These are phyloP conservation scores for Lasiosphaeria hispida DNA, from an alignment of 495 filamentous ascomycete species.

Conservation along the genomic window DNA sequence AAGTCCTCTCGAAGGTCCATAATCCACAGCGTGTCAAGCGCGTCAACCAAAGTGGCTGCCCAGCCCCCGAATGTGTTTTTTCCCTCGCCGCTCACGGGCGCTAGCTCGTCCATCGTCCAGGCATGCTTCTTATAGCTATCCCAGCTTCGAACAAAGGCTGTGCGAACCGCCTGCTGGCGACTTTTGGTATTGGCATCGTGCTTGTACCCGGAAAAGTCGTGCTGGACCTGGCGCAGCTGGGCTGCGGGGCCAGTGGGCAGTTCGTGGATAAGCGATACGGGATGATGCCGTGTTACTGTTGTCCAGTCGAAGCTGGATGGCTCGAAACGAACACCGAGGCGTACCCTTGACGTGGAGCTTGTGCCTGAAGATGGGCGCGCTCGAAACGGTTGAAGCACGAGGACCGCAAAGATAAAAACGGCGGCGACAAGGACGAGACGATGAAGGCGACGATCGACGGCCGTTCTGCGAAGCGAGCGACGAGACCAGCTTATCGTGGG, in stretches of 20 bases:
- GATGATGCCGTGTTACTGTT: slow-evolving; percentile 57
- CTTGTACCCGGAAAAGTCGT: slow-evolving; percentile 54
- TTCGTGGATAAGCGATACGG: slow-evolving; percentile 56
- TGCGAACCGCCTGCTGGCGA: slow-evolving; percentile 57
- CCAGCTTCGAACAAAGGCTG: slow-evolving; percentile 71
- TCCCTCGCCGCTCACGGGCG: slow-evolving; percentile 38
- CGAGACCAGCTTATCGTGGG: neutral
- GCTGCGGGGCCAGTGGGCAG: slow-evolving; percentile 61
- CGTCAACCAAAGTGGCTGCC: slow-evolving; percentile 83
- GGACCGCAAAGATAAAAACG: slow-evolving; percentile 14
- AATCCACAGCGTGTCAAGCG: slow-evolving; percentile 86
- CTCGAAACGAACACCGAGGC: slow-evolving; percentile 15
- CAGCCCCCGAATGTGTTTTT: slow-evolving; percentile 55
- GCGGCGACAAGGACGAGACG: slow-evolving; percentile 15
- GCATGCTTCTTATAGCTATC: slow-evolving; percentile 71
- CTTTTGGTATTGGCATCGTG: slow-evolving; percentile 48
- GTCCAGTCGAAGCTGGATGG: slow-evolving; percentile 53
- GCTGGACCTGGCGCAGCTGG: slow-evolving; percentile 65
- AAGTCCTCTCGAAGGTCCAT: slow-evolving; percentile 85
- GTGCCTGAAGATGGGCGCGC: neutral
- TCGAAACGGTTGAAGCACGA: slow-evolving; percentile 13
- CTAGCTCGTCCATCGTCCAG: slow-evolving; percentile 75
- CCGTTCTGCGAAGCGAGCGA: slow-evolving; percentile 7
- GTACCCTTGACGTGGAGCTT: neutral
- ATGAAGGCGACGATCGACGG: slow-evolving; percentile 13